Evolutionary conservation across 495 filamentous ascomycete genomes (phyloP).

Genomic region (Podospora bellae-mahoneyi): DNA sequence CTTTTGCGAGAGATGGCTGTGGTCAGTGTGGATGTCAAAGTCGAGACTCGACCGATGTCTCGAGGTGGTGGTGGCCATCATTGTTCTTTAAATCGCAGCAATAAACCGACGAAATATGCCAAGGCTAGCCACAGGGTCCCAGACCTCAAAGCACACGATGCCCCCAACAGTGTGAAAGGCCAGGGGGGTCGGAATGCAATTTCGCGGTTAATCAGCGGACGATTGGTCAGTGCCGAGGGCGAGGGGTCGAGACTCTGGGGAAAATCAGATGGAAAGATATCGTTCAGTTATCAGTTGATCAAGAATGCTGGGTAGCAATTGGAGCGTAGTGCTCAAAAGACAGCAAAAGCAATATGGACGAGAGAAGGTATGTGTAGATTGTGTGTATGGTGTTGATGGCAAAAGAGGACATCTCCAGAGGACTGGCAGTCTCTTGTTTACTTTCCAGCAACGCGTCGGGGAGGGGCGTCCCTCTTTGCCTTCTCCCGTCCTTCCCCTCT

Average conservation of each 20-base stretch:
- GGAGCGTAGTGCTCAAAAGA: constrained; percentile 13
- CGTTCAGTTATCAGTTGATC: constrained; percentile 19
- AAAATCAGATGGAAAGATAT: constrained; percentile 30
- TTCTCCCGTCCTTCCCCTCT: constrained; percentile 8
- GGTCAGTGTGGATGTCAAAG: constrained; percentile 25
- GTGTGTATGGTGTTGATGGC: constrained; percentile 4
- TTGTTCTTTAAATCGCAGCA: constrained; percentile 25
- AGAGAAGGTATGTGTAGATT: neutral
- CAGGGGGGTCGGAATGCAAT: constrained; percentile 29
- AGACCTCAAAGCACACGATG: constrained; percentile 10
- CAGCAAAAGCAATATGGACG: constrained; percentile 6
- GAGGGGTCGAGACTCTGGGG: constrained; percentile 21
- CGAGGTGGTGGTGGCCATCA: constrained; percentile 23
- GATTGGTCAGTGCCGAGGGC: constrained; percentile 21
- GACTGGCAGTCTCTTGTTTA: constrained; percentile 23
- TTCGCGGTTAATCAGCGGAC: constrained; percentile 32
- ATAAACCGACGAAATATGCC: constrained; percentile 25
- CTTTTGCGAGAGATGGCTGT: constrained; percentile 14
- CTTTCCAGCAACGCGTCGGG: constrained; percentile 17
- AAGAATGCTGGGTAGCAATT: constrained; percentile 34
- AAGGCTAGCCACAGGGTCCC: constrained; percentile 20
- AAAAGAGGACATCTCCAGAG: constrained; percentile 10
- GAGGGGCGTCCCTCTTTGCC: constrained; percentile 5
- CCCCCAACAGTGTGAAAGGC: constrained; percentile 15
- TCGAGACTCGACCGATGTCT: constrained; percentile 22